Base-by-base conservation (phyloP, 2,329 filamentous ascomycete genomes). In the Penicillium capsulatum region DNA sequence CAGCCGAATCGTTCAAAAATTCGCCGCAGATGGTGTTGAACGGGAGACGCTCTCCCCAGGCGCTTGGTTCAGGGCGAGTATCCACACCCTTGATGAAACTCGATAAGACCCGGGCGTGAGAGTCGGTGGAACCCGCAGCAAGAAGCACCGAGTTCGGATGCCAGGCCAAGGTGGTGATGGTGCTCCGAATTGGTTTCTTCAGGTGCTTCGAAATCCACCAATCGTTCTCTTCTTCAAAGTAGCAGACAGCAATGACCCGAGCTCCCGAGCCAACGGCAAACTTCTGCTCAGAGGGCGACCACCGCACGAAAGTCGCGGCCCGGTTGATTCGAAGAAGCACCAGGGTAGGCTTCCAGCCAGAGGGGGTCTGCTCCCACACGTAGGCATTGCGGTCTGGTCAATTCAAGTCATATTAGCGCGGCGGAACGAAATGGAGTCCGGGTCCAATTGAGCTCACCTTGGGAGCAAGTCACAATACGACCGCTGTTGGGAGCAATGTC, bases 171-270 rank as follows among this genome's bases (percentile, higher is more conserved):
- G 86, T 89, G 40, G 92, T 97, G 58, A 98, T 91, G 41, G 92
- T 98, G 65, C 89, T 95, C 53, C 91, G 86, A 58, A 98, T 94
- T 14, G 92, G 92, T 78, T 97, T 98, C 80, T 97, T 97, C 61
- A 98, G 72, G 70, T 98, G 92, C 76, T 98, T 98, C 26, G 90
- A 96, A 29, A 98, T 91, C 92, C 92, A 98, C 92, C 92, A 98
- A 73, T 98, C 90, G 69, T 98, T 96, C 69, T 98, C 92, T 65
- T 95, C 87, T 63, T 98, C 92, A 57, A 98, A 98, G 73, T 97
- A 97, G 76, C 92, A 98, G 55, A 97, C 79, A 28, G 92, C 89
- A 58, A 98, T 95, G 51, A 95, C 85, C 49, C 92, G 83, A 55
- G 95, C 92, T 47, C 92, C 92, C 17, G 90, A 96, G 45, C 92